phyloP scores from a whole-genome alignment of 495 filamentous ascomycete species.

The Tuber magnatum region DNA sequence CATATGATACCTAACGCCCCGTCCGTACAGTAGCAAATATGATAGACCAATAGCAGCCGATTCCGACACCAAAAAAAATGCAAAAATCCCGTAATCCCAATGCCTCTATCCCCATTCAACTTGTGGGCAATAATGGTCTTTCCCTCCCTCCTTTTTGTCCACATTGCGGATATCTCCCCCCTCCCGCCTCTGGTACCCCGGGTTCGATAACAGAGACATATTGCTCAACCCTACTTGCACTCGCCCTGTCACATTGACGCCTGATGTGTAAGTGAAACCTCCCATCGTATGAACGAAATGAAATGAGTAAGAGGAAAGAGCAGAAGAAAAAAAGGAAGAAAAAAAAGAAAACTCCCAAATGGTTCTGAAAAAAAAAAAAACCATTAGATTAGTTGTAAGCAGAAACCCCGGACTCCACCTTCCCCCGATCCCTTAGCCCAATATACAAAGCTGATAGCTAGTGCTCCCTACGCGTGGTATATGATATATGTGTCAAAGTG shows the following conservation, averaged over 20 bases:
- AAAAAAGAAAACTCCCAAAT: constrained; percentile 14
- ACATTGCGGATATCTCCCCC: neutral
- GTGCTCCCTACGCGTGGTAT: neutral
- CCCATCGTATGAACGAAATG: neutral
- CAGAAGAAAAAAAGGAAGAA: constrained; percentile 5
- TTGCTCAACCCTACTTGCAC: neutral
- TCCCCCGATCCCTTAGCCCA: neutral
- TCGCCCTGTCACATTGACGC: neutral
- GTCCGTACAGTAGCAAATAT: neutral
- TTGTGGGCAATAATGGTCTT: neutral
- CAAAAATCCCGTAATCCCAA: neutral
- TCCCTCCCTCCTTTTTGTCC: neutral
- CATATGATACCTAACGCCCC: neutral
- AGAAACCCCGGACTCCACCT: constrained; percentile 21
- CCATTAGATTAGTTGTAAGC: constrained; percentile 8
- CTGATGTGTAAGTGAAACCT: neutral
- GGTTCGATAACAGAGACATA: neutral
- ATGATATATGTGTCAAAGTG: neutral
- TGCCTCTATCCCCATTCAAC: neutral
- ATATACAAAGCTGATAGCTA: neutral
- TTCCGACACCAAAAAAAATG: neutral
- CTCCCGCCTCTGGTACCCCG: neutral
- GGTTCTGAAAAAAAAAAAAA: neutral
- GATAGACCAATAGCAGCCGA: neutral
- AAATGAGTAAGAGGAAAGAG: neutral